Conservation (phyloP, 2,329 filamentous ascomycete genomes). For the Paracoccidioides lutzii region DNA sequence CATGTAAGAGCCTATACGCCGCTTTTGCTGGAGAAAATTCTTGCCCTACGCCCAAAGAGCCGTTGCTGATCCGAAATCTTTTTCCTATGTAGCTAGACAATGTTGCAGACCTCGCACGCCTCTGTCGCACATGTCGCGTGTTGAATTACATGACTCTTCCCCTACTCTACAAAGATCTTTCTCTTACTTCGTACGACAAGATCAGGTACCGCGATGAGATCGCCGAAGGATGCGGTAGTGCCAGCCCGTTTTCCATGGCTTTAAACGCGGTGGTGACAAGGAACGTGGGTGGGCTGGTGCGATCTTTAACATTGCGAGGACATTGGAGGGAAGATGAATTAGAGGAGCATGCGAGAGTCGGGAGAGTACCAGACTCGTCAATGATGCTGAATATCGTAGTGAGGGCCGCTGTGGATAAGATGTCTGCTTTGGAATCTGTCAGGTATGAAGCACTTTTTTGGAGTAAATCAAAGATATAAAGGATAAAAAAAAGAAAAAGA, state of each 20-base stretch:
- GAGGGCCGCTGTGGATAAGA: constrained; percentile 46
- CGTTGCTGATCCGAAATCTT: neutral
- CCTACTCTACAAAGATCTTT: constrained; percentile 45
- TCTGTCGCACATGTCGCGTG: constrained; percentile 48
- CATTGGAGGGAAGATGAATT: constrained; percentile 46
- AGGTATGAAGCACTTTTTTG: constrained; percentile 22
- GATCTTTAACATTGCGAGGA: constrained; percentile 40
- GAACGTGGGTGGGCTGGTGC: constrained; percentile 40
- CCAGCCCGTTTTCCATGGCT: constrained; percentile 51
- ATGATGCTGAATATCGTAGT: constrained; percentile 52
- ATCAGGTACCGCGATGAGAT: constrained; percentile 46
- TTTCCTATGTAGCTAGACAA: constrained; percentile 39
- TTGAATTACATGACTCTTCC: constrained; percentile 54
- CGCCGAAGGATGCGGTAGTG: constrained; percentile 49
- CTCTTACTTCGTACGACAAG: constrained; percentile 44
- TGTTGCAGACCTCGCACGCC: constrained; percentile 44
- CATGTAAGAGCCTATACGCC: constrained; percentile 30
- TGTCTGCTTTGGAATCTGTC: constrained; percentile 43
- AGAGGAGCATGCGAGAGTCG: constrained; percentile 44
- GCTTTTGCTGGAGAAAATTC: neutral
- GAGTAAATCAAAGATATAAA: neutral
- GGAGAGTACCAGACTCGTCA: constrained; percentile 48
- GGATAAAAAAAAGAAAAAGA: neutral
- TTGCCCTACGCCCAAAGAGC: neutral
- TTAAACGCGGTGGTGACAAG: constrained; percentile 49